phyloP scores from a whole-genome alignment of 345 rosid species.

The Corchorus olitorius region DNA sequence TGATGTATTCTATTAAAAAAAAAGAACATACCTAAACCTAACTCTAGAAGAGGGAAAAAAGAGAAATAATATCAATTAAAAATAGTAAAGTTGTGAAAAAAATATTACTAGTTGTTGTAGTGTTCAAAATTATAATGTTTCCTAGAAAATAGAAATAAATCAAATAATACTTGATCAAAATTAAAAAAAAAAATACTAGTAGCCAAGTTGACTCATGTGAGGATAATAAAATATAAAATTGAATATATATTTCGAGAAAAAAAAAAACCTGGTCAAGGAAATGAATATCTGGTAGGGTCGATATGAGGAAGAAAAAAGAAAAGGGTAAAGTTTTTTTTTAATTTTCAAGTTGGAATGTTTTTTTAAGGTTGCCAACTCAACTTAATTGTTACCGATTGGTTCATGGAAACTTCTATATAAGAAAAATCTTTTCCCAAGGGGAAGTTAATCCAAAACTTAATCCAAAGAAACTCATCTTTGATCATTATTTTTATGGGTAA shows the following conservation, averaged over 20 bases:
- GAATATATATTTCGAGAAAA: neutral
- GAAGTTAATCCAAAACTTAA: neutral
- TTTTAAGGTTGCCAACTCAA: conserved; percentile 9
- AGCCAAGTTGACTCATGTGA: conserved; percentile 24
- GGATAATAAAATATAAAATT: neutral
- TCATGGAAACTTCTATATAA: neutral
- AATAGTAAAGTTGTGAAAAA: no score
- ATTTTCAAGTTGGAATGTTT: conserved; percentile 24
- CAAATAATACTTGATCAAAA: no score
- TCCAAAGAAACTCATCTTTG: neutral
- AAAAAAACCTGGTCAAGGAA: conserved; percentile 21
- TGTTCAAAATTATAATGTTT: no score
- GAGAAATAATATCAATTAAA: no score
- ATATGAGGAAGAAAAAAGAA: neutral
- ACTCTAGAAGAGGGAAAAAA: no score
- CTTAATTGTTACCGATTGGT: neutral
- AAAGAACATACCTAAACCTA: no score
- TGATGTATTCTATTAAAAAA: no score
- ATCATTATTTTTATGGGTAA: neutral
- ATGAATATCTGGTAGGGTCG: conserved; percentile 13
- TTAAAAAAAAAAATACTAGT: neutral
- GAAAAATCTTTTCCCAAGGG: neutral
- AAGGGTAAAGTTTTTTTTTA: neutral
- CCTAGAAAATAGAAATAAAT: no score
- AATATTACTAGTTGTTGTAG: no score